Conservation (phyloP, 768 basidiomycete species). For the Leccinum subtestaceum region DNA sequence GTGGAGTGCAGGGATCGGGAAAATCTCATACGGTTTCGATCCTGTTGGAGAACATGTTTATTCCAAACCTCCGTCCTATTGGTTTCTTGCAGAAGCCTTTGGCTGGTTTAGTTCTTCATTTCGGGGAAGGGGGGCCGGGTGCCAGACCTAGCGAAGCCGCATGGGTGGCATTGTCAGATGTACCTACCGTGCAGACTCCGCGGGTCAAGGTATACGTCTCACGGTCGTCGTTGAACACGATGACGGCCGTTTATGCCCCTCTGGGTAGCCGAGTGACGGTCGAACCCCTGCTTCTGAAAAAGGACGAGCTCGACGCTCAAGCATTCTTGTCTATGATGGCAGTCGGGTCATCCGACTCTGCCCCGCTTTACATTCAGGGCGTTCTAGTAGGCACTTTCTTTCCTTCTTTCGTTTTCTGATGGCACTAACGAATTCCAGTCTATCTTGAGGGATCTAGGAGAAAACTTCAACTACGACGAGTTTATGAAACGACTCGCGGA, state of each 20-base stretch:
- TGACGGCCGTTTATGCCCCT: conserved; percentile 53
- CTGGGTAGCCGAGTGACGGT: conserved; percentile 50
- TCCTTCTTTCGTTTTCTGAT: neutral
- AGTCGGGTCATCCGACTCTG: conserved; percentile 54
- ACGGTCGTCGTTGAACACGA: conserved; percentile 56
- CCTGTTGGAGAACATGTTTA: conserved; percentile 67
- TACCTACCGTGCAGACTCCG: conserved; percentile 33
- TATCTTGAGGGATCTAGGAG: conserved; percentile 63
- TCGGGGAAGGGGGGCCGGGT: conserved; percentile 60
- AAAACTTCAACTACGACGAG: conserved; percentile 48
- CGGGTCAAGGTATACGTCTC: conserved; percentile 54
- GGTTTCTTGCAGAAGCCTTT: conserved; percentile 55
- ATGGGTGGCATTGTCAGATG: conserved; percentile 46
- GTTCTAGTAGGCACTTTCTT: conserved; percentile 48
- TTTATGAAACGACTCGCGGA: conserved; percentile 48
- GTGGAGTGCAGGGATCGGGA: conserved; percentile 74
- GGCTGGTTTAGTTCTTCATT: conserved; percentile 64
- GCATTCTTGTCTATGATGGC: conserved; percentile 78
- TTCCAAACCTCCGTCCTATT: conserved; percentile 46
- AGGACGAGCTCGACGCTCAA: conserved; percentile 62
- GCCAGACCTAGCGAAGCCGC: conserved; percentile 66
- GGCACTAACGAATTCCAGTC: conserved; percentile 33
- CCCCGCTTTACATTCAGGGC: conserved; percentile 69
- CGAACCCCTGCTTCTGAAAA: conserved; percentile 51
- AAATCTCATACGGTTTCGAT: conserved; percentile 73